A percentile compares a stretch with the other conserved stretches of the same genome.
Conservation (phyloP, 139 green algal genomes). For the Klebsormidium nitens region DNA sequence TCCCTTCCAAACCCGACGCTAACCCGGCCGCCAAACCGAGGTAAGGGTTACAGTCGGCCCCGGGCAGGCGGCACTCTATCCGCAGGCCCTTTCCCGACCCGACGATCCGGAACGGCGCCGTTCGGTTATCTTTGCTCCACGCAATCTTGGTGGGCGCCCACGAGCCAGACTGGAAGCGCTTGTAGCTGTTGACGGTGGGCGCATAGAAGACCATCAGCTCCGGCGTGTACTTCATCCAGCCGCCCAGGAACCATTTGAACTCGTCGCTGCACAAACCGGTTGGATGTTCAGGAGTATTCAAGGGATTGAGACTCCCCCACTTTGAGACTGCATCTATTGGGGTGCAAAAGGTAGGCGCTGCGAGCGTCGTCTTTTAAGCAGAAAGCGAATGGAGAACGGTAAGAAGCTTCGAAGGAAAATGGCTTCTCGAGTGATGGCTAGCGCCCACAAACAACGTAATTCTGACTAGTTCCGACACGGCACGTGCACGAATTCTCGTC, state of each 20-base stretch:
- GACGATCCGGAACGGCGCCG: neutral
- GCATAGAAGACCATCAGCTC: neutral
- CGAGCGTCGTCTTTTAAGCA: too few species aligned
- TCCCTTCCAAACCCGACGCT: neutral
- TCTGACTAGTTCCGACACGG: too few species aligned
- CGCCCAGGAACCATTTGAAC: slow-evolving; percentile 7
- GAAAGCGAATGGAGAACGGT: too few species aligned
- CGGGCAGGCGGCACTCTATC: slow-evolving; percentile 2
- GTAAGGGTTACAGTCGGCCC: slow-evolving; percentile 8
- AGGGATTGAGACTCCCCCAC: too few species aligned
- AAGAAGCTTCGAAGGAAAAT: too few species aligned
- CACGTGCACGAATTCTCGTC: too few species aligned
- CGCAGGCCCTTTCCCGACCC: neutral
- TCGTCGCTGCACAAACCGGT: neutral
- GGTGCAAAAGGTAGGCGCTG: too few species aligned
- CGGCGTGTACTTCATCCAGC: neutral
- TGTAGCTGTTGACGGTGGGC: slow-evolving; percentile 10
- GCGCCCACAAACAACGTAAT: too few species aligned
- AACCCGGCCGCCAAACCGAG: slow-evolving; percentile 2
- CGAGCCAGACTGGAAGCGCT: neutral
- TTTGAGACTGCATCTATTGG: too few species aligned
- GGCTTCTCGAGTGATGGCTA: too few species aligned
- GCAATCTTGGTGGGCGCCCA: slow-evolving; percentile 2
- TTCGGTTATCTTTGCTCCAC: slow-evolving; percentile 13
- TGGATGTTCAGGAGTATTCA: too few species aligned